phyloP scores from a whole-genome alignment of 768 basidiomycete genomes.

The Trametes cubensis region DNA sequence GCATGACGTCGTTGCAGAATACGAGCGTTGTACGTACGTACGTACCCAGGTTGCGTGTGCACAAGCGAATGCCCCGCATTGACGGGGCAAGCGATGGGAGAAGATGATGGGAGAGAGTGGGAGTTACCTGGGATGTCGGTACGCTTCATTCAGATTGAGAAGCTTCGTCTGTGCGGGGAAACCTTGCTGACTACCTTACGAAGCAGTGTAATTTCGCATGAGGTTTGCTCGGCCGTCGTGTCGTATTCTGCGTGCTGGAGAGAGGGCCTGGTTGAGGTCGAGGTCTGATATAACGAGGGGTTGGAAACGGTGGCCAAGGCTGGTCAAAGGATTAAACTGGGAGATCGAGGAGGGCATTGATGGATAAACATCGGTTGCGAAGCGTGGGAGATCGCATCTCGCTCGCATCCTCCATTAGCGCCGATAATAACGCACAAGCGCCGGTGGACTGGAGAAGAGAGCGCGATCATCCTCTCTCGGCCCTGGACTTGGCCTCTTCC shows the following conservation, averaged over 20 bases:
- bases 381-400: conserved; percentile 6
- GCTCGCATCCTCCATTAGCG: neutral
- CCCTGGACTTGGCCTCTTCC: neutral
- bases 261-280: too few relatives aligned
- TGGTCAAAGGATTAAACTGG: conserved; percentile 4
- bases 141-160: neutral
- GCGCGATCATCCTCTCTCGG: neutral
- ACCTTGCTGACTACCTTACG: neutral
- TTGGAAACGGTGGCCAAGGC: neutral
- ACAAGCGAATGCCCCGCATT: conserved; percentile 1
- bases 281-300: neutral
- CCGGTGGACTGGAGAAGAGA: too few relatives aligned
- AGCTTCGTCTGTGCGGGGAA: neutral
- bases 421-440: too few relatives aligned
- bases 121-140: conserved; percentile 3
- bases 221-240: too few relatives aligned
- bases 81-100: neutral
- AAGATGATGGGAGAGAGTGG: conserved; percentile 3
- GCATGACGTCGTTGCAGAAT: conserved; percentile 7
- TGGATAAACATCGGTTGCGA: conserved; percentile 10
- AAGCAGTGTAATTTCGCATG: neutral
- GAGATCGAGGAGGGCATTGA: neutral
- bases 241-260: too few relatives aligned
- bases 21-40: neutral
- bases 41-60: neutral